These are phyloP conservation scores for Paxillus involutus DNA, from an alignment of 768 basidiomycete species.

Conservation along the genomic window DNA sequence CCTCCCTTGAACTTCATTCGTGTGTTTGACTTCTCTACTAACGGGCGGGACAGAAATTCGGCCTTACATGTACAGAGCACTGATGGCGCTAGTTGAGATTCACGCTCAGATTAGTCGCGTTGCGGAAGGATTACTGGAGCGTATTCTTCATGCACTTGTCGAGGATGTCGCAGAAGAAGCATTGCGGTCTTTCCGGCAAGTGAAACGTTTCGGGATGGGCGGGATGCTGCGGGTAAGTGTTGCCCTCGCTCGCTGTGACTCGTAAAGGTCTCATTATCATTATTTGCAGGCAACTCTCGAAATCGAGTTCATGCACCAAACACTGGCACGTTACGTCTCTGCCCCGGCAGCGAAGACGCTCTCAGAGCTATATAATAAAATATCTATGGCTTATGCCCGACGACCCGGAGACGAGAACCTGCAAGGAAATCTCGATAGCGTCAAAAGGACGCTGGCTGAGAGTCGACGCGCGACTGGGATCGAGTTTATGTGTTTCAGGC, in stretches of 20 bases:
- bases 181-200: slow-evolving; percentile 81
- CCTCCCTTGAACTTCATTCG: not conserved
- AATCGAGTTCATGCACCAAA: slow-evolving; percentile 99
- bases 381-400: slow-evolving; percentile 88
- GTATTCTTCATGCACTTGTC: slow-evolving; percentile 79
- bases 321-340: slow-evolving; percentile 85
- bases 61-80: slow-evolving; percentile 87
- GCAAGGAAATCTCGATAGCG: slow-evolving; percentile 83
- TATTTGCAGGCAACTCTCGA: slow-evolving; percentile 90
- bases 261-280: not conserved
- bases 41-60: slow-evolving; percentile 69
- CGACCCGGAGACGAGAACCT: slow-evolving; percentile 84
- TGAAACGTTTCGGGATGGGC: slow-evolving; percentile 94
- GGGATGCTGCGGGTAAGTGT: slow-evolving; percentile 90
- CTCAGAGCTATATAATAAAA: slow-evolving; percentile 90
- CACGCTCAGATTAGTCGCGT: slow-evolving; percentile 88
- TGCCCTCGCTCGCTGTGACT: not conserved
- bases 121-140: slow-evolving; percentile 76
- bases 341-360: slow-evolving; percentile 78
- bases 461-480: slow-evolving; percentile 89
- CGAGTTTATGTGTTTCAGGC: slow-evolving; percentile 92
- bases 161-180: slow-evolving; percentile 84
- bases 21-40: slow-evolving; percentile 5
- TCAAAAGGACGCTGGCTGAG: slow-evolving; percentile 88
- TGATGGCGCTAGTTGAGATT: slow-evolving; percentile 86